phyloP scores from a whole-genome alignment of 306 rosid genomes.

The Carpinus fangiana region DNA sequence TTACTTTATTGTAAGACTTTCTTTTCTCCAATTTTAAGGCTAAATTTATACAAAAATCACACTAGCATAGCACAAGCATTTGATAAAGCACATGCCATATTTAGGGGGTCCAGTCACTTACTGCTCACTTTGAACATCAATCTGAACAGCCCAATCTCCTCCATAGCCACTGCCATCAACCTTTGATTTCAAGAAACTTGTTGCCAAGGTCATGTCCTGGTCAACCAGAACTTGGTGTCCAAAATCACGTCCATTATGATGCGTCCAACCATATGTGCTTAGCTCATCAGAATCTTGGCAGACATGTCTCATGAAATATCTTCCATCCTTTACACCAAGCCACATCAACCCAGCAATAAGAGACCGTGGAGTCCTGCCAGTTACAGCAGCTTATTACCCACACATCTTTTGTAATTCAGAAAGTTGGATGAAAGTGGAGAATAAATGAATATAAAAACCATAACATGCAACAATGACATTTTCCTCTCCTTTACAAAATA shows the following conservation, averaged over 20 bases:
- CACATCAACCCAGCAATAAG: conserved; percentile 95
- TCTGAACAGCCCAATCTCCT: conserved; percentile 90
- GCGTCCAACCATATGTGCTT: conserved; percentile 61
- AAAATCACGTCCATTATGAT: conserved; percentile 55
- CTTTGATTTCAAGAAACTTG: conserved; percentile 81
- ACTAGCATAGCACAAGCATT: not conserved
- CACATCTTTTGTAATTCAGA: conserved; percentile 7
- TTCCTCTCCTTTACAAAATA: not conserved
- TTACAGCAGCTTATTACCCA: conserved; percentile 5
- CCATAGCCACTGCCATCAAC: conserved; percentile 83
- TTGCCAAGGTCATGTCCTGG: conserved; percentile 64
- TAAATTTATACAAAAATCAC: not conserved
- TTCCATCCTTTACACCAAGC: conserved; percentile 77
- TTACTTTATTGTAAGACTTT: conserved; percentile 8
- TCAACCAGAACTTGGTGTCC: conserved; percentile 83
- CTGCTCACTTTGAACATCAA: conserved; percentile 57
- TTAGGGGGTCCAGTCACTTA: conserved; percentile 38
- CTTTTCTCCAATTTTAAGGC: not conserved
- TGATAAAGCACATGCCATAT: conserved; percentile 8
- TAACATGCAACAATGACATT: not conserved
- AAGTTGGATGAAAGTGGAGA: not conserved
- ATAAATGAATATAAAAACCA: not conserved
- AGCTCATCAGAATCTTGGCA: conserved; percentile 82
- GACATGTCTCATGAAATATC: conserved; percentile 48
- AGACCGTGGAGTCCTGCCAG: conserved; percentile 80